phyloP scores from a whole-genome alignment of 108 stramenopile genomes.

The Hondaea fermentalgiana region DNA sequence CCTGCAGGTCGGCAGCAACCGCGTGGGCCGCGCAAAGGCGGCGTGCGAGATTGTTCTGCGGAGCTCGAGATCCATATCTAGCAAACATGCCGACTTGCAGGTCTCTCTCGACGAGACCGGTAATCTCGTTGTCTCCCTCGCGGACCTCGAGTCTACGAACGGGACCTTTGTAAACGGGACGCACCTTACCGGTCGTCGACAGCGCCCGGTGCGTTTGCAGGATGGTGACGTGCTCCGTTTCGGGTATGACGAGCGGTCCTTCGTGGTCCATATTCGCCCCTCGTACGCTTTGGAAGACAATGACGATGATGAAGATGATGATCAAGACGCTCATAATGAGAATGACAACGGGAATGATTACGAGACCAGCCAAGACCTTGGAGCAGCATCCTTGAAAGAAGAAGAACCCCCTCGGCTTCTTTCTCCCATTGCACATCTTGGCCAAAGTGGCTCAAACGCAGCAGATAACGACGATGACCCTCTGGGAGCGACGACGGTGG shows the following conservation, averaged over 20 bases:
- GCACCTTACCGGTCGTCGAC: background rate
- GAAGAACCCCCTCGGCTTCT: background rate
- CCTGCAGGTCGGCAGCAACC: background rate
- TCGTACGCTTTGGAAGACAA: background rate
- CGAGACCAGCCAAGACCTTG: too few species aligned
- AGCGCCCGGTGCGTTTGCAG: background rate
- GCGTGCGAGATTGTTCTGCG: background rate
- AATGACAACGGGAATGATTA: background rate
- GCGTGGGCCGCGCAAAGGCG: background rate
- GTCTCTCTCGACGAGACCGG: background rate
- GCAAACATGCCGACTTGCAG: background rate
- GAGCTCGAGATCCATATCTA: background rate
- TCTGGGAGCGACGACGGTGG: background rate
- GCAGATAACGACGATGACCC: background rate
- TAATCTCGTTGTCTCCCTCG: background rate
- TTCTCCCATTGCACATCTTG: background rate
- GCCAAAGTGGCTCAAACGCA: background rate
- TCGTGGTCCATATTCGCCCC: background rate
- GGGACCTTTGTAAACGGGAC: background rate
- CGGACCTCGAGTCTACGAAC: constrained; percentile 5
- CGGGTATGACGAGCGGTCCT: background rate
- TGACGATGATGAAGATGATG: background rate
- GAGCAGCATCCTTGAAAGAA: too few species aligned
- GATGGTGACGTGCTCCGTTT: background rate
- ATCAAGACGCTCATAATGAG: background rate